Evolutionary conservation across 2,329 filamentous ascomycete species (phyloP), one percentile per base, ranked within the genome.

Genomic region (Verticillium tricorpus): DNA sequence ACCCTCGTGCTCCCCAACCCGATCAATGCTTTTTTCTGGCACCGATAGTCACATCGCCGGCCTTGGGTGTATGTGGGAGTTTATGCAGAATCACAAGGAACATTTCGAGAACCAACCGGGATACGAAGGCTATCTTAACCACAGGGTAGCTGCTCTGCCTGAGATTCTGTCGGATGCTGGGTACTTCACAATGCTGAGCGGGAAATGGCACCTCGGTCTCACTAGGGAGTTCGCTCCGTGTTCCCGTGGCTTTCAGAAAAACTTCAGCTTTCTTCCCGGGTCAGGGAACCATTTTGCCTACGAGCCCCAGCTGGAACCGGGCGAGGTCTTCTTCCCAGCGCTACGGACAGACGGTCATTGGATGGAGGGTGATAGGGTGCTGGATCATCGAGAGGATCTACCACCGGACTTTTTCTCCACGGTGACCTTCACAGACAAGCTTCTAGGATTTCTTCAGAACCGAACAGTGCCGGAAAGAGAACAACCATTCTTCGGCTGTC

Each of bases 11-110:
- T 85, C 83, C 60, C 85, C 84, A 5, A 84, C 81, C 4, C 71
- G 84, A 50, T 78, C 81, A 52, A 86, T 87, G 85, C 78, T 87
- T 62, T 80, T 86, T 75, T 84, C 82, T 0, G 84, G 84, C 8
- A 86, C 83, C 1, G 82, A 86, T 63, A 79, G 85, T 65, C 82
- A 82, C 62, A 81, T 82, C 59, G 78, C 78, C 4, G 78, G 84
- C 1, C 72, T 86, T 0, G 84, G 84, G 3, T 82, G 83, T 63
- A 72, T 86, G 67, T 78, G 80, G 56, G 82, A 85, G 72, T 67
- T 66, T 35, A 64, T 64, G 62, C 15, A 9, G 6, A 22, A 12
- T 19, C 22, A 19, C 59, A 28, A 4, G 34, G 59, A 63, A 14
- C 39, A 54, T 3, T 64, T 59, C 52, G 59, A 62, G 22, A 61